Conservation (phyloP, 1,284 basidiomycete species). For the Ustilago bromivora region DNA sequence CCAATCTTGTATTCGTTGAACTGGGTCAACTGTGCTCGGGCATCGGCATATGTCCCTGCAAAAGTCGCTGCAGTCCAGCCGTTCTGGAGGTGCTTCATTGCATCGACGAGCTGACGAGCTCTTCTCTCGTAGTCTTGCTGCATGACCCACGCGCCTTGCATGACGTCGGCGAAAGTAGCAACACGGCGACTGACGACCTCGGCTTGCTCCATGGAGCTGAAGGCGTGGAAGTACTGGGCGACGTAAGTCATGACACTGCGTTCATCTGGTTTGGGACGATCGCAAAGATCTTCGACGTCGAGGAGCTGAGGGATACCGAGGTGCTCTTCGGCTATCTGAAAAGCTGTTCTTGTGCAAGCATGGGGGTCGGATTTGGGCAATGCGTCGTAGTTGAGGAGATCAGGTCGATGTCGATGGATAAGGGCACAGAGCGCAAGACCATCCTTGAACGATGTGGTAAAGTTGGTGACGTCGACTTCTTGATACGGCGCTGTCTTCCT, state of each 20-base stretch:
- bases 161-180: slow-evolving; percentile 94
- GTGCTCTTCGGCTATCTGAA: slow-evolving; percentile 45
- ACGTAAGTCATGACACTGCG: slow-evolving; percentile 95
- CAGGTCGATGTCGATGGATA: slow-evolving; percentile 95
- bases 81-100: slow-evolving; percentile 44
- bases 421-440: slow-evolving; percentile 95
- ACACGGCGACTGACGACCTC: slow-evolving; percentile 93
- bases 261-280: slow-evolving; percentile 87
- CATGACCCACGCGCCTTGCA: slow-evolving; percentile 78
- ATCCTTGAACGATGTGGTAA: slow-evolving; percentile 90
- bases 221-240: slow-evolving; percentile 97
- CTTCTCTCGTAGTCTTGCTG: slow-evolving; percentile 95
- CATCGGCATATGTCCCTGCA: slow-evolving; percentile 77
- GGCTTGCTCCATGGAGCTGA: slow-evolving; percentile 95
- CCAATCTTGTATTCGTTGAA: slow-evolving; percentile 88
- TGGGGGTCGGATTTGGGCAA: slow-evolving; percentile 76
- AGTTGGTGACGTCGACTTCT: slow-evolving; percentile 92
- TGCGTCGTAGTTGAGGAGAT: slow-evolving; percentile 87
- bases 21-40: slow-evolving; percentile 79
- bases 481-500: slow-evolving; percentile 91
- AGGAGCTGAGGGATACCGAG: slow-evolving; percentile 80
- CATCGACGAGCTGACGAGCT: slow-evolving; percentile 72
- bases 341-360: slow-evolving; percentile 49
- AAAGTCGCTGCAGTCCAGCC: slow-evolving; percentile 57
- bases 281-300: slow-evolving; percentile 96